Conservation (phyloP, 2,329 filamentous ascomycete species). For the Dactylellina drechsleri region DNA sequence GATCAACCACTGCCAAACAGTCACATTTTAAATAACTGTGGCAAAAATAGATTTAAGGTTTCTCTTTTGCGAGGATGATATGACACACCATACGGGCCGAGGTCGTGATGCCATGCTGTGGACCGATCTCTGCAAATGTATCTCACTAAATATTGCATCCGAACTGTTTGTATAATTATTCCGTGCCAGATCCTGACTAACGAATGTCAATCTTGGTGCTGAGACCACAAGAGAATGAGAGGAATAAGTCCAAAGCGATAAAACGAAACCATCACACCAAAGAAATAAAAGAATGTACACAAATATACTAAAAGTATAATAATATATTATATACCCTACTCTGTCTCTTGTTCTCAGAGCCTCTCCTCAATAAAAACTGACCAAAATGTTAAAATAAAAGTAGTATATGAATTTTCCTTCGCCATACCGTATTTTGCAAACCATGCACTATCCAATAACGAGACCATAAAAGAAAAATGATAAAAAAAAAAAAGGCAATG, state of each 20-base stretch:
- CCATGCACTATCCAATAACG: too few relatives aligned
- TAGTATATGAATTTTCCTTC: not conserved
- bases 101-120: too few relatives aligned
- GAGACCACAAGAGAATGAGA: too few relatives aligned
- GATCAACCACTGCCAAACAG: not conserved
- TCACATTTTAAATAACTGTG: not conserved
- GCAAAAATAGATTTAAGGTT: not conserved
- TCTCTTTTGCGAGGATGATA: too few relatives aligned
- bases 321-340: not conserved
- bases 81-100: too few relatives aligned
- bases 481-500: not conserved
- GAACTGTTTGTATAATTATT: too few relatives aligned
- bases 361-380: not conserved
- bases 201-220: too few relatives aligned
- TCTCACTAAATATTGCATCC: too few relatives aligned
- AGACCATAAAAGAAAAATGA: not conserved
- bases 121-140: too few relatives aligned
- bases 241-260: too few relatives aligned
- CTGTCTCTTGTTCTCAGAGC: not conserved
- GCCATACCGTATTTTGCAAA: slow-evolving; percentile 1
- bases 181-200: too few relatives aligned
- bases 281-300: not conserved
- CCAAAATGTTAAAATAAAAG: not conserved
- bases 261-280: too few relatives aligned
- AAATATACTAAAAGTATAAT: not conserved